A percentile compares a stretch with the other conserved stretches of the same genome.
Conservation (phyloP, 2,329 filamentous ascomycete species). For the Phaeosphaeria sp. region DNA sequence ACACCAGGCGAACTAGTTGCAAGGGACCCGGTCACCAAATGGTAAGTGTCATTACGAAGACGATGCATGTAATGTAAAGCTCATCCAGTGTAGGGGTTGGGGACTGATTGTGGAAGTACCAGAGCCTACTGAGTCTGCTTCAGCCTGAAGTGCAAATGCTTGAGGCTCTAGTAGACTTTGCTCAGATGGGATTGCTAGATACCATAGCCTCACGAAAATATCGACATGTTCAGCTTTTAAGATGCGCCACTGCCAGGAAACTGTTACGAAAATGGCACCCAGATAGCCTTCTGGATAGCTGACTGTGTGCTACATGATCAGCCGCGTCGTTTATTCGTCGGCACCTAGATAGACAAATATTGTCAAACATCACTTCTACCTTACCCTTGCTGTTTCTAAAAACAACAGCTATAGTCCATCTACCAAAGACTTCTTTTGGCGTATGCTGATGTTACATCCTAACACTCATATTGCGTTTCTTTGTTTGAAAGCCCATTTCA, state of each 20-base stretch:
- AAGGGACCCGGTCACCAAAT: not conserved
- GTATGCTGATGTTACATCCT: not conserved
- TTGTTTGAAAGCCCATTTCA: not conserved
- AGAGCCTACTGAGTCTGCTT: not conserved
- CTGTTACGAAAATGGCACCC: not conserved
- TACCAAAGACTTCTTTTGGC: not conserved
- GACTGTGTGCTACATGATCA: not conserved
- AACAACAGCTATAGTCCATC: not conserved
- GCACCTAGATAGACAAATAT: not conserved
- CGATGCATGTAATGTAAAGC: not conserved
- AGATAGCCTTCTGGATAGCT: not conserved
- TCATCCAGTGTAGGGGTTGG: not conserved
- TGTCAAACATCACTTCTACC: not conserved
- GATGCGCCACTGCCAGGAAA: too few relatives aligned
- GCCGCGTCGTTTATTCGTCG: not conserved
- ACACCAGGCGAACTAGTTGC: not conserved
- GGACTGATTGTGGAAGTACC: not conserved
- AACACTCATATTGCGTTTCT: not conserved
- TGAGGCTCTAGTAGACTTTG: too few relatives aligned
- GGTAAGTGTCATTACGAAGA: not conserved
- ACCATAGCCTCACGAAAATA: too few relatives aligned
- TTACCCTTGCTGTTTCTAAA: not conserved
- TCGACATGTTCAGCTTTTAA: too few relatives aligned
- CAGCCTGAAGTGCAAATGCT: not conserved
- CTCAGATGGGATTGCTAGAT: too few relatives aligned